phyloP scores from a whole-genome alignment of 108 stramenopile species.

The Schizochytrium sp. region DNA sequence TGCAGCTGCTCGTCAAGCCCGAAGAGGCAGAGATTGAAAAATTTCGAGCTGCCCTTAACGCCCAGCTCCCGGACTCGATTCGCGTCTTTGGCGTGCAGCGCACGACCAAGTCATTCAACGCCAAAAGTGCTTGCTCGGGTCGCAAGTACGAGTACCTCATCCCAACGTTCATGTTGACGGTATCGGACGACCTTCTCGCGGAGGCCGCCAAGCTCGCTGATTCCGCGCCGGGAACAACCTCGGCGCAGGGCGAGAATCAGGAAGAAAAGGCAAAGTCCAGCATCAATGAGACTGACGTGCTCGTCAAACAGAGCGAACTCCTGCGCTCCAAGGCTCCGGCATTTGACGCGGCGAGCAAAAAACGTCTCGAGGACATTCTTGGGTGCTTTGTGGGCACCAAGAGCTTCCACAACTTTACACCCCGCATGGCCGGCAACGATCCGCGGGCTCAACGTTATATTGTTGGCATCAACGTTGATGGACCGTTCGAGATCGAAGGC shows the following conservation, averaged over 20 bases:
- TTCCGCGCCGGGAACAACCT: not conserved
- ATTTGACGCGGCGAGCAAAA: not conserved
- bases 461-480: slow-evolving; percentile 53
- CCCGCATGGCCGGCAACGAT: slow-evolving; percentile 55
- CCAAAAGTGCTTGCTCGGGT: slow-evolving; percentile 72
- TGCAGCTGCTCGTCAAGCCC: slow-evolving; percentile 60
- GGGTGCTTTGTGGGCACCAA: slow-evolving; percentile 74
- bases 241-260: slow-evolving; percentile 22
- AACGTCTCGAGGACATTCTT: slow-evolving; percentile 43
- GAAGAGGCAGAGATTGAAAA: slow-evolving; percentile 26
- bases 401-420: slow-evolving; percentile 76
- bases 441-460: slow-evolving; percentile 67
- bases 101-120: slow-evolving; percentile 72
- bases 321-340: not conserved
- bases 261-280: not conserved
- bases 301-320: not conserved
- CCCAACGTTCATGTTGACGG: slow-evolving; percentile 68
- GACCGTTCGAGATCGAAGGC: slow-evolving; percentile 55
- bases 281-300: not conserved
- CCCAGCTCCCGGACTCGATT: slow-evolving; percentile 71
- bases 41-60: slow-evolving; percentile 57
- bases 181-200: slow-evolving; percentile 45
- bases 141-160: slow-evolving; percentile 95
- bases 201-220: slow-evolving; percentile 26
- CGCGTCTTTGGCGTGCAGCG: slow-evolving; percentile 68